phyloP scores from a whole-genome alignment of 768 basidiomycete genomes.

The Gloeophyllum trabeum region DNA sequence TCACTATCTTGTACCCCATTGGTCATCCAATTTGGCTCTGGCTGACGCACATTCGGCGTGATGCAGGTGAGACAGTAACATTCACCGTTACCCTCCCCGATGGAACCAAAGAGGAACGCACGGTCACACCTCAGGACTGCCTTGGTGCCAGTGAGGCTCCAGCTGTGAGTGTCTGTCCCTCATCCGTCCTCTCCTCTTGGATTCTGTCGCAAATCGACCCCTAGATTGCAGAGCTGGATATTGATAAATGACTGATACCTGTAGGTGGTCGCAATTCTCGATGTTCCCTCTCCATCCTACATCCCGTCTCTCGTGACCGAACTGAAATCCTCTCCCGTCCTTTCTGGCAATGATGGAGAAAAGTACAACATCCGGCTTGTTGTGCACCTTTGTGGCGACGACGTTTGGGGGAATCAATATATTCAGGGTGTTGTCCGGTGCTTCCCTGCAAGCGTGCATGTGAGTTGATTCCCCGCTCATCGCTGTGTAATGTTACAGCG shows the following conservation, averaged over 20 bases:
- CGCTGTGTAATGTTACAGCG: too few relatives aligned
- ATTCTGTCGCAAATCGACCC: not conserved
- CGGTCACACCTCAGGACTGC: conserved; percentile 50
- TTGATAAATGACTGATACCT: not conserved
- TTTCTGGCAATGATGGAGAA: too few relatives aligned
- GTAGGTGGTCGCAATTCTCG: conserved; percentile 58
- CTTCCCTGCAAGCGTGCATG: conserved; percentile 50
- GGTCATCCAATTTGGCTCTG: too few relatives aligned
- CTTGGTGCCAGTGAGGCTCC: conserved; percentile 41
- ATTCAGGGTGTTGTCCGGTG: conserved; percentile 66
- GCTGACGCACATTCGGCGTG: too few relatives aligned
- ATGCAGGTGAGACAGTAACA: conserved; percentile 44
- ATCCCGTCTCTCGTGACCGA: too few relatives aligned
- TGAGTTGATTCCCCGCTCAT: conserved; percentile 22
- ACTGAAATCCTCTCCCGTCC: too few relatives aligned
- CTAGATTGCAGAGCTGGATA: not conserved
- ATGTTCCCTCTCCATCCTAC: conserved; percentile 53
- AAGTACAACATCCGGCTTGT: conserved; percentile 39
- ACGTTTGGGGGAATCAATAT: conserved; percentile 54
- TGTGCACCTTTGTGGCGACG: conserved; percentile 64
- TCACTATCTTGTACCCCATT: too few relatives aligned
- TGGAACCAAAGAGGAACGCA: conserved; percentile 30
- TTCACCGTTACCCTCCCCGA: conserved; percentile 36
- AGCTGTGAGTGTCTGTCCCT: conserved; percentile 21
- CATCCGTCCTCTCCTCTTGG: not conserved